Percentiles rank a stretch among this genome's conserved stretches.
These are phyloP conservation scores for Coleophoma eucalyptorum DNA, from an alignment of 2,329 filamentous ascomycete genomes.

Conservation along the genomic window DNA sequence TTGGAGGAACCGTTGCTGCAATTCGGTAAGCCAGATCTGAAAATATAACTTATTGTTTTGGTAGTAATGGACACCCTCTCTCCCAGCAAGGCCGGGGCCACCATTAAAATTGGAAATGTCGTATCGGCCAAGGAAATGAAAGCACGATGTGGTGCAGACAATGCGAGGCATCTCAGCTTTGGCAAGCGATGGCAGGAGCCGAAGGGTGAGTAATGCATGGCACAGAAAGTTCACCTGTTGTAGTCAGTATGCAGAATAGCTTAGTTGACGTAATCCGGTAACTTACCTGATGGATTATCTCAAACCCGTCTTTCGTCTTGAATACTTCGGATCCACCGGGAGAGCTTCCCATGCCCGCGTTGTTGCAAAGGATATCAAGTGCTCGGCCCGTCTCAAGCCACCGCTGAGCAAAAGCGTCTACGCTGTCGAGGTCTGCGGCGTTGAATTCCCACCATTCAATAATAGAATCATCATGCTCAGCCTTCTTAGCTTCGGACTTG, in stretches of 20 bases:
- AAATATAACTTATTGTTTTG: slow-evolving; percentile 30
- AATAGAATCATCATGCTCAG: slow-evolving; percentile 1
- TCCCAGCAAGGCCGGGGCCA: slow-evolving; percentile 2
- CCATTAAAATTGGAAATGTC: slow-evolving; percentile 23
- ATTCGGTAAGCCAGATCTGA: slow-evolving; percentile 28
- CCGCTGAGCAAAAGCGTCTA: slow-evolving; percentile 26
- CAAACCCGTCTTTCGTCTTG: slow-evolving; percentile 26
- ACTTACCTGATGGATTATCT: slow-evolving; percentile 21
- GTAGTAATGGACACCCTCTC: slow-evolving; percentile 8
- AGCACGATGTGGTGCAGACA: slow-evolving; percentile 26
- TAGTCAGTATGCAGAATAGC: too few species aligned
- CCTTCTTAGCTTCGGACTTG: slow-evolving; percentile 1
- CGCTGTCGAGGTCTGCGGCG: not conserved
- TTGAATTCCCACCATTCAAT: slow-evolving; percentile 24
- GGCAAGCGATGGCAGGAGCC: slow-evolving; percentile 23
- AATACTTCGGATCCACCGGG: slow-evolving; percentile 6
- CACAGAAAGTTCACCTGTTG: slow-evolving; percentile 23
- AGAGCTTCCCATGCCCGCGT: slow-evolving; percentile 23
- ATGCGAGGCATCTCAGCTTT: slow-evolving; percentile 20
- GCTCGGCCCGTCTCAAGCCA: slow-evolving; percentile 27
- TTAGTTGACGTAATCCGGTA: too few species aligned
- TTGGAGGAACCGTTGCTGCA: slow-evolving; percentile 21
- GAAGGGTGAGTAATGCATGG: slow-evolving; percentile 26
- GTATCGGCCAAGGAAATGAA: slow-evolving; percentile 24
- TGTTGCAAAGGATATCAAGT: slow-evolving; percentile 40